Conservation (phyloP, 495 filamentous ascomycete species). For the Talaromyces stipitatus region DNA sequence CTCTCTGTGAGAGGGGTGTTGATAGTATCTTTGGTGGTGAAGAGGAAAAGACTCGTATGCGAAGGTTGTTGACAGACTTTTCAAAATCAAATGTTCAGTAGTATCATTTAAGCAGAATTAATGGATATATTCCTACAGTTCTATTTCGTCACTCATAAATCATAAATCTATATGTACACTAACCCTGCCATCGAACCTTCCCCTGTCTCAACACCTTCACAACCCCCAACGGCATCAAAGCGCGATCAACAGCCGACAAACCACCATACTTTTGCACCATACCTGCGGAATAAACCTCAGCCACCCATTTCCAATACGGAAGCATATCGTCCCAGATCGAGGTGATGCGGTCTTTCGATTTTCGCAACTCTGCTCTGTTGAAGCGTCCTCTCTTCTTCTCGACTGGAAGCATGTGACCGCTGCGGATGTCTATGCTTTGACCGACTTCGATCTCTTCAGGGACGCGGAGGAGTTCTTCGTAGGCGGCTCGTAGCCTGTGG, state of each 20-base stretch:
- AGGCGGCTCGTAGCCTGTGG: slow-evolving; percentile 20
- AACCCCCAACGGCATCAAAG: slow-evolving; percentile 57
- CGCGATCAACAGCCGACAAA: slow-evolving; percentile 53
- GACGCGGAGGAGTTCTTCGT: slow-evolving; percentile 26
- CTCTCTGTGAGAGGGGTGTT: slow-evolving; percentile 47
- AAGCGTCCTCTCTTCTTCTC: slow-evolving; percentile 11
- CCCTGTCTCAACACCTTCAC: slow-evolving; percentile 53
- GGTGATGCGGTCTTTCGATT: slow-evolving; percentile 15
- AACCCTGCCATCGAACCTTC: slow-evolving; percentile 52
- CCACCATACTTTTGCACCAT: slow-evolving; percentile 54
- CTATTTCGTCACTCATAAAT: background rate
- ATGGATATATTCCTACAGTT: background rate
- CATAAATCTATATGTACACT: background rate
- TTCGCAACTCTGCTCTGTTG: background rate
- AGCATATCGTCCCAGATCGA: slow-evolving; percentile 34
- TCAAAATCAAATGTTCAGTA: slow-evolving; percentile 4
- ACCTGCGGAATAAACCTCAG: slow-evolving; percentile 49
- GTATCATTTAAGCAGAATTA: no score
- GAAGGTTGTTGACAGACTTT: slow-evolving; percentile 36
- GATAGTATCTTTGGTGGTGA: slow-evolving; percentile 59
- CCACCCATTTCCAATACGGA: slow-evolving; percentile 57
- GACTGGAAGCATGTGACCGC: slow-evolving; percentile 18
- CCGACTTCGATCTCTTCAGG: slow-evolving; percentile 29
- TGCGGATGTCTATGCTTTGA: slow-evolving; percentile 18
- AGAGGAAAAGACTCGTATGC: slow-evolving; percentile 51